Evolutionary conservation across 2,329 filamentous ascomycete species (phyloP).

Genomic region (Claviceps sp.): DNA sequence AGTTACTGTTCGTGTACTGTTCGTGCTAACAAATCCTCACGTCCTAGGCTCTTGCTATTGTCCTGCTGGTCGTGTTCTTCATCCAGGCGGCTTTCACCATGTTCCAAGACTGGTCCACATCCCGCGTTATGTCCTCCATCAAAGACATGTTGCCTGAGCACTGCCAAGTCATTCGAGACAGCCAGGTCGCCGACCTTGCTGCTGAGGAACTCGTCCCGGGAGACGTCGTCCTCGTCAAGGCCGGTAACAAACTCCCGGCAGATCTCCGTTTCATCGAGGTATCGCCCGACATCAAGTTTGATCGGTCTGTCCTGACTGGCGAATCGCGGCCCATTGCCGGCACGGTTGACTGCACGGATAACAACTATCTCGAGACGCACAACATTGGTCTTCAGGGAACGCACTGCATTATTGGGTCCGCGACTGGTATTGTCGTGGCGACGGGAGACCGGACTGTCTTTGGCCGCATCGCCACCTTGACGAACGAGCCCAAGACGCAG

Average conservation of each 20-base stretch:
- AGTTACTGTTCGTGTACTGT: not conserved
- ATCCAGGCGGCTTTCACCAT: conserved; percentile 57
- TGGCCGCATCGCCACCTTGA: conserved; percentile 60
- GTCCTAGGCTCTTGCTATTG: conserved; percentile 50
- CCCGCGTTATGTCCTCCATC: conserved; percentile 66
- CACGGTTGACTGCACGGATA: conserved; percentile 51
- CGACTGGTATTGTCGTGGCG: conserved; percentile 53
- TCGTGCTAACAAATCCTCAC: not conserved
- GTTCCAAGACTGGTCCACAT: conserved; percentile 65
- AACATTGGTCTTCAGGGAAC: conserved; percentile 71
- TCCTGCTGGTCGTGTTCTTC: conserved; percentile 55
- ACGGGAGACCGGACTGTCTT: conserved; percentile 65
- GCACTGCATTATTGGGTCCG: conserved; percentile 58
- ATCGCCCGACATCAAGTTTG: conserved; percentile 57
- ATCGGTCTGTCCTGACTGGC: conserved; percentile 58
- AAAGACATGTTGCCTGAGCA: conserved; percentile 68
- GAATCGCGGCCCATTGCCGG: conserved; percentile 53
- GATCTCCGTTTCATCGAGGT: conserved; percentile 58
- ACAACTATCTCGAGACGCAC: conserved; percentile 64
- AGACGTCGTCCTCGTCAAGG: conserved; percentile 54
- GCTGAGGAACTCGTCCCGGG: conserved; percentile 56
- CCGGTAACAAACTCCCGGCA: conserved; percentile 61
- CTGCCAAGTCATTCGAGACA: conserved; percentile 51
- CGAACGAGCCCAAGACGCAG: conserved; percentile 53
- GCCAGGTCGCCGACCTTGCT: conserved; percentile 31